Conservation (phyloP, 345 rosid genomes). For the Linum usitatissimum region DNA sequence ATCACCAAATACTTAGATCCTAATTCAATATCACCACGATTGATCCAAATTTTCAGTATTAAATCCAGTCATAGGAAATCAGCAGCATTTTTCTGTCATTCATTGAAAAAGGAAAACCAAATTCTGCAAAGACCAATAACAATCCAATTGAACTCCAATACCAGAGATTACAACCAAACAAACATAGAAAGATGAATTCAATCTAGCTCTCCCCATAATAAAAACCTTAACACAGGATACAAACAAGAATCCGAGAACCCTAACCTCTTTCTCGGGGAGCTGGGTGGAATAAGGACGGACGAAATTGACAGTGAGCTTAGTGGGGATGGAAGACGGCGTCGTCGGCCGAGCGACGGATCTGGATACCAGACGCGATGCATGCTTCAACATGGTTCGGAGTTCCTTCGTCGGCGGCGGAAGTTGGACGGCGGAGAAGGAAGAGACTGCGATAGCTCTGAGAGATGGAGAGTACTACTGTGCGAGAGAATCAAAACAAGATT, state of each 20-base stretch:
- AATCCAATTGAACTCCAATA: no score
- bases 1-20: neutral
- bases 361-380: constrained; percentile 11
- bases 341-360: constrained; percentile 7
- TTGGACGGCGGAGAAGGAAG: no score
- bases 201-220: neutral
- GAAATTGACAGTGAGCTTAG: constrained; percentile 4
- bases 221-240: neutral
- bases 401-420: neutral
- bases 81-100: no score
- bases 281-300: constrained; percentile 1
- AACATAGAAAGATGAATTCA: no score
- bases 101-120: no score
- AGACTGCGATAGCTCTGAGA: no score
- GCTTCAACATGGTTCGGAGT: constrained; percentile 11
- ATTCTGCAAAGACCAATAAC: no score
- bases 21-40: neutral
- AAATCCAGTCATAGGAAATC: no score
- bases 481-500: no score
- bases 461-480: no score
- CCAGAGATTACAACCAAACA: neutral
- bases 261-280: constrained; percentile 3
- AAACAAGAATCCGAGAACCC: neutral
- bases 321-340: neutral
- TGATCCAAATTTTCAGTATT: no score